These are phyloP conservation scores for Linnemannia zychae DNA, from an alignment of 192 early-diverging fungal species.

Conservation along the genomic window DNA sequence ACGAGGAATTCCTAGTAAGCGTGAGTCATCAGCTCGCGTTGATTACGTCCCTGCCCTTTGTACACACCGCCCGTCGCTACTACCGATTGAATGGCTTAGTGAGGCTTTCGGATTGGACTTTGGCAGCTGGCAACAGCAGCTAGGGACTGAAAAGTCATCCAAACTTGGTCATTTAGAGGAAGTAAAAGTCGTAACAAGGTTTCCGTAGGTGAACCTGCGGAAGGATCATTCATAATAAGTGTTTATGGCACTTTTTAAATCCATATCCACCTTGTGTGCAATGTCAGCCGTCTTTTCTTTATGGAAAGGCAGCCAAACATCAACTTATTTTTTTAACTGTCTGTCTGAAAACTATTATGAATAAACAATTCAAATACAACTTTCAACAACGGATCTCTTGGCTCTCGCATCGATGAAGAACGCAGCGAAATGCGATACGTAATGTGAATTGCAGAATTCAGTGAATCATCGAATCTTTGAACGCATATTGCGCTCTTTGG, in stretches of 20 bases:
- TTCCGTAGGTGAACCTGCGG: constrained; percentile 84
- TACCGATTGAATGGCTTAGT: constrained; percentile 90
- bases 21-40: constrained; percentile 84
- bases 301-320: background rate
- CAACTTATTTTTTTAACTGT: constrained; percentile 8
- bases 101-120: constrained; percentile 76
- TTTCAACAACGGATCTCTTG: constrained; percentile 77
- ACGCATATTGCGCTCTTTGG: constrained; percentile 71
- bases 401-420: constrained; percentile 82
- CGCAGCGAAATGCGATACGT: constrained; percentile 83
- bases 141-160: constrained; percentile 71
- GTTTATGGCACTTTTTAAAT: constrained; percentile 42
- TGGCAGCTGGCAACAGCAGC: constrained; percentile 64
- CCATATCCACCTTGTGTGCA: constrained; percentile 41
- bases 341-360: constrained; percentile 46
- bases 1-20: constrained; percentile 88
- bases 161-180: constrained; percentile 92
- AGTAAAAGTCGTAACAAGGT: constrained; percentile 91
- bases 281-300: background rate
- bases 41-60: constrained; percentile 89
- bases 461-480: constrained; percentile 81
- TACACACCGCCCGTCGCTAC: constrained; percentile 84
- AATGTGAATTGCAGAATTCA: constrained; percentile 75
- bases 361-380: constrained; percentile 60
- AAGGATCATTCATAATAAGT: constrained; percentile 69